phyloP scores from a whole-genome alignment of 2,329 filamentous ascomycete species.

The Ophiocordyceps australis region DNA sequence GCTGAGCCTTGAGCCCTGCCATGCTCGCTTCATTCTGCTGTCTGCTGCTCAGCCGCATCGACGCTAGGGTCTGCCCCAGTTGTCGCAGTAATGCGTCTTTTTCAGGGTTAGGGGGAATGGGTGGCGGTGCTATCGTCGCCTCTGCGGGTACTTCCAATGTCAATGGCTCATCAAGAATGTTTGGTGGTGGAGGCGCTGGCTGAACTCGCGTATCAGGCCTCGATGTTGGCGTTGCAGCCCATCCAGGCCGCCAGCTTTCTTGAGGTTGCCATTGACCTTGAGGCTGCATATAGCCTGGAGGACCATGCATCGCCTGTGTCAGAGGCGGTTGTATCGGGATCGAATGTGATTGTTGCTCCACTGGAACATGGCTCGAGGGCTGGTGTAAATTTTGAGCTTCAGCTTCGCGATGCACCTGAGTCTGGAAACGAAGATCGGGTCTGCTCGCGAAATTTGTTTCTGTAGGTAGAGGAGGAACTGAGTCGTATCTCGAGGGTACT shows the following conservation, averaged over 20 bases:
- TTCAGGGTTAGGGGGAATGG: constrained; percentile 88
- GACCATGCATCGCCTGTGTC: constrained; percentile 1
- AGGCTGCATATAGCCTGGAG: constrained; percentile 6
- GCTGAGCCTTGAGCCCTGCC: constrained; percentile 60
- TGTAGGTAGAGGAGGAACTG: constrained; percentile 24
- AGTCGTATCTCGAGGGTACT: constrained; percentile 24
- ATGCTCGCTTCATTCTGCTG: constrained; percentile 59
- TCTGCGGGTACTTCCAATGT: constrained; percentile 28
- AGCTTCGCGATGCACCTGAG: too few relatives aligned
- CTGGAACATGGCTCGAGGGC: constrained; percentile 1
- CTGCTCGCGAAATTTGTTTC: constrained; percentile 7
- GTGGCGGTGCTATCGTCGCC: constrained; percentile 47
- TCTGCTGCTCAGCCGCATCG: constrained; percentile 50
- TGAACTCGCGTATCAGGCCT: constrained; percentile 3
- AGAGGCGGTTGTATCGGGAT: constrained; percentile 1
- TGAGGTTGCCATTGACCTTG: constrained; percentile 5
- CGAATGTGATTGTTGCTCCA: too few relatives aligned
- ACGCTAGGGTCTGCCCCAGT: constrained; percentile 50
- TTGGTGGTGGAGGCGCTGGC: constrained; percentile 21
- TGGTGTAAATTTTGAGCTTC: too few relatives aligned
- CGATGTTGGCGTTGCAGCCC: background rate
- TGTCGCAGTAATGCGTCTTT: constrained; percentile 74
- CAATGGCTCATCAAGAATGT: constrained; percentile 38
- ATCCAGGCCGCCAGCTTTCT: constrained; percentile 4
- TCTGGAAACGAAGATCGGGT: too few relatives aligned